Conservation (phyloP, 2,329 filamentous ascomycete genomes). For the Colletotrichum tofieldiae region DNA sequence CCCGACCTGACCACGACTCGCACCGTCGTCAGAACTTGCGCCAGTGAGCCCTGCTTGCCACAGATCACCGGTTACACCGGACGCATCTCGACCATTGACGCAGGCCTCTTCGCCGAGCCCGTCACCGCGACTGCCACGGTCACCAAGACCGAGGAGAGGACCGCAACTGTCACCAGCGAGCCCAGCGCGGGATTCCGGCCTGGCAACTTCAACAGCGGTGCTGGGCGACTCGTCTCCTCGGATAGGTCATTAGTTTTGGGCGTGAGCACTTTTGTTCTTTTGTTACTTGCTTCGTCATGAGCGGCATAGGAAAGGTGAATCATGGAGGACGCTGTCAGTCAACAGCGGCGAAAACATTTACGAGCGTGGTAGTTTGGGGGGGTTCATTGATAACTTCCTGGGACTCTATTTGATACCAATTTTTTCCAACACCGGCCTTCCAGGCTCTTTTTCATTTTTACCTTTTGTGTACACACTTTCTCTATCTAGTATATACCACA, state of each 20-base stretch:
- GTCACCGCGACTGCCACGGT: constrained; percentile 24
- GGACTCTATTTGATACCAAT: background rate
- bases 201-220: constrained; percentile 31
- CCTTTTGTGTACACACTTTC: background rate
- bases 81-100: constrained; percentile 21
- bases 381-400: background rate
- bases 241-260: constrained; percentile 12
- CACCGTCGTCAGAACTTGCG: constrained; percentile 26
- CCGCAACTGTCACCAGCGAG: constrained; percentile 28
- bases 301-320: no score
- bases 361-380: background rate
- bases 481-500: background rate
- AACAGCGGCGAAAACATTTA: background rate
- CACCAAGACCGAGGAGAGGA: constrained; percentile 19
- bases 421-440: background rate
- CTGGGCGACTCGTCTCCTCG: constrained; percentile 27
- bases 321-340: background rate
- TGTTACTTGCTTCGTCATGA: constrained; percentile 31
- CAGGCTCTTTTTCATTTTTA: background rate
- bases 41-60: constrained; percentile 20
- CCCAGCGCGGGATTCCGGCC: background rate
- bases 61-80: constrained; percentile 18
- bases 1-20: constrained; percentile 26
- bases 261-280: constrained; percentile 19
- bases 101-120: constrained; percentile 11